These are phyloP conservation scores for Candida sanyiensis DNA, from an alignment of 805 yeast species.

Conservation along the genomic window DNA sequence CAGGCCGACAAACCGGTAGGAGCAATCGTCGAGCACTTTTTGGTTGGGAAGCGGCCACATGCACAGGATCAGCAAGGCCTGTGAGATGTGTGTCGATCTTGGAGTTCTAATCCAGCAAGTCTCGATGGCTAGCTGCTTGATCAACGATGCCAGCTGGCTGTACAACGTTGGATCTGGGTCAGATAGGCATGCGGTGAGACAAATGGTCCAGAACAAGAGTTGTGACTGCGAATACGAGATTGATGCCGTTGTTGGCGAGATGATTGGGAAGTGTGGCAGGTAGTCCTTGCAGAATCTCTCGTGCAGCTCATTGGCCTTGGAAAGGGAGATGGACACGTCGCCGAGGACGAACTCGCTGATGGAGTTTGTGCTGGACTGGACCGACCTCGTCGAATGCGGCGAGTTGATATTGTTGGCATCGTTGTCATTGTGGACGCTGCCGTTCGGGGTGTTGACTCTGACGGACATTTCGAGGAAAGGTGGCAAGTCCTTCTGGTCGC, in stretches of 20 bases:
- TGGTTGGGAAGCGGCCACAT: conserved; percentile 93
- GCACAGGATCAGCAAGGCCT: conserved; percentile 76
- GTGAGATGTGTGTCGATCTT: conserved; percentile 88
- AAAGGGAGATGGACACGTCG: conserved; percentile 59
- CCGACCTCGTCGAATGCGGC: conserved; percentile 23
- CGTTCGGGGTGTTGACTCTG: conserved; percentile 30
- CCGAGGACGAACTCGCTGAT: conserved; percentile 70
- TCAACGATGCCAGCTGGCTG: conserved; percentile 65
- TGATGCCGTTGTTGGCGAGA: conserved; percentile 62
- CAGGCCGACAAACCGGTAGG: conserved; percentile 80
- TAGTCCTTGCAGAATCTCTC: conserved; percentile 58
- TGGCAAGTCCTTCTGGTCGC: conserved; percentile 32
- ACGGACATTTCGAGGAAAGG: conserved; percentile 39
- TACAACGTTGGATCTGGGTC: conserved; percentile 85
- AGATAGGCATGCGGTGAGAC: conserved; percentile 76
- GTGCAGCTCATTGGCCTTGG: conserved; percentile 70
- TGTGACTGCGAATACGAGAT: conserved; percentile 81
- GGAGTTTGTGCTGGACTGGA: conserved; percentile 20
- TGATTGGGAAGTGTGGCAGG: conserved; percentile 74
- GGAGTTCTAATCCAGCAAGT: conserved; percentile 94
- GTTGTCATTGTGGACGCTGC: conserved; percentile 3
- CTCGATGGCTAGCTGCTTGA: conserved; percentile 82
- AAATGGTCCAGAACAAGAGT: conserved; percentile 84
- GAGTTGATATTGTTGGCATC: conserved; percentile 10
- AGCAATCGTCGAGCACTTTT: conserved; percentile 86